Evolutionary conservation across 2,329 filamentous ascomycete species (phyloP).

Genomic region (Pseudogymnoascus destructans): DNA sequence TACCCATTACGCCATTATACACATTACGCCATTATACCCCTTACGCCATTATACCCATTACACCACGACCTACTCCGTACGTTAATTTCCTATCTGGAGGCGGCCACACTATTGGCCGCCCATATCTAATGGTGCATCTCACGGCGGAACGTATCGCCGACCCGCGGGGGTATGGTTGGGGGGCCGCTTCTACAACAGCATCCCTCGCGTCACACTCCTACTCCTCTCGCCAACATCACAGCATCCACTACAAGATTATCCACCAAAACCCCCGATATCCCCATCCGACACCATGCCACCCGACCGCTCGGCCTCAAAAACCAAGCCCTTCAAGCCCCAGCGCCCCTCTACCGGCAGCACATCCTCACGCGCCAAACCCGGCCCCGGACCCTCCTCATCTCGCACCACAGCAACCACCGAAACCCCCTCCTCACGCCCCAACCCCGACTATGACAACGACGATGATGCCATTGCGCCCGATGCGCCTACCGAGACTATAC

Average conservation of each 20-base stretch:
- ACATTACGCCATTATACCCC: too few species aligned
- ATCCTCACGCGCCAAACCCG: neutral
- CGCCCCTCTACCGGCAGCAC: neutral
- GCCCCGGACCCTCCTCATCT: neutral
- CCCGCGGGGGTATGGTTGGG: too few species aligned
- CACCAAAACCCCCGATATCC: neutral
- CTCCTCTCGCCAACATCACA: neutral
- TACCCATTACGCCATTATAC: too few species aligned
- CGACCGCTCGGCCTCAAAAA: constrained; percentile 9
- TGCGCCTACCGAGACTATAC: constrained; percentile 36
- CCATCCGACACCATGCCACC: neutral
- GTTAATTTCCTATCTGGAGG: too few species aligned
- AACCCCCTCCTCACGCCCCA: constrained; percentile 2
- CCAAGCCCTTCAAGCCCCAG: constrained; percentile 9
- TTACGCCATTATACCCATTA: too few species aligned
- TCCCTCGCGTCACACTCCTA: neutral
- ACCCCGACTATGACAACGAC: neutral
- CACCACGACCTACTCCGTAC: too few species aligned
- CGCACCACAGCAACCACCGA: neutral
- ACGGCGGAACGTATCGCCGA: too few species aligned
- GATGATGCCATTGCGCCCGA: neutral
- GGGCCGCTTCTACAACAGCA: too few species aligned
- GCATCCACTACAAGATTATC: neutral
- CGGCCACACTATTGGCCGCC: too few species aligned
- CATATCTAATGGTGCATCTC: too few species aligned